phyloP scores from a whole-genome alignment of 2,329 filamentous ascomycete genomes.

The Talaromyces sp. region DNA sequence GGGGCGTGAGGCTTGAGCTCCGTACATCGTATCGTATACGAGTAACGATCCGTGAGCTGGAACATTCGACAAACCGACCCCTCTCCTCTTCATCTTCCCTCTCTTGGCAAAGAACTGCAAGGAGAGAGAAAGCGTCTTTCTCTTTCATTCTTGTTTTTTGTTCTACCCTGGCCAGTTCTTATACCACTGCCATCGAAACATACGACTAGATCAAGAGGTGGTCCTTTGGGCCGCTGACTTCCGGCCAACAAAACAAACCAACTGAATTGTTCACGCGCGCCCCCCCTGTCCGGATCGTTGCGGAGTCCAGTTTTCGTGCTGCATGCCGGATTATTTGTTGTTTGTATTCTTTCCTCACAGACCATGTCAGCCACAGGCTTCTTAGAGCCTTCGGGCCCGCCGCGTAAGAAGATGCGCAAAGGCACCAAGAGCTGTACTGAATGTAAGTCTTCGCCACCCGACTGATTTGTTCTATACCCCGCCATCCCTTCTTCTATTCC shows the following conservation, averaged over 20 bases:
- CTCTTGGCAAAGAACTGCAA: neutral
- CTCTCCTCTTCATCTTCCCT: neutral
- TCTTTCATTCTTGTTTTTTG: neutral
- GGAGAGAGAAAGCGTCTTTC: neutral
- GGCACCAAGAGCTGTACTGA: constrained; percentile 40
- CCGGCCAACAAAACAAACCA: neutral
- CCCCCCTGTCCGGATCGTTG: neutral
- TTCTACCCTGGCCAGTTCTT: neutral
- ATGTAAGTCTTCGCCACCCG: constrained; percentile 21
- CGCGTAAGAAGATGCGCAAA: constrained; percentile 41
- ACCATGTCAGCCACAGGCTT: constrained; percentile 14
- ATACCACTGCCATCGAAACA: too few relatives aligned
- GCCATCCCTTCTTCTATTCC: neutral
- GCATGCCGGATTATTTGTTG: neutral
- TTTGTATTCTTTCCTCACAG: neutral
- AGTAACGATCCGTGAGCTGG: neutral
- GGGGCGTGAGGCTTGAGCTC: neutral
- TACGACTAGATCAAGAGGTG: too few relatives aligned
- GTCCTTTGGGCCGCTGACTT: neutral
- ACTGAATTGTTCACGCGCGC: neutral
- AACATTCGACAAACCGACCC: neutral
- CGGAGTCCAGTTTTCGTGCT: neutral
- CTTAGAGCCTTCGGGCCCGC: constrained; percentile 25
- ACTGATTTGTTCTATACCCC: neutral
- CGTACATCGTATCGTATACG: neutral